Evolutionary conservation across 805 yeast genomes (phyloP).

Genomic region (Candida krabiensis): DNA sequence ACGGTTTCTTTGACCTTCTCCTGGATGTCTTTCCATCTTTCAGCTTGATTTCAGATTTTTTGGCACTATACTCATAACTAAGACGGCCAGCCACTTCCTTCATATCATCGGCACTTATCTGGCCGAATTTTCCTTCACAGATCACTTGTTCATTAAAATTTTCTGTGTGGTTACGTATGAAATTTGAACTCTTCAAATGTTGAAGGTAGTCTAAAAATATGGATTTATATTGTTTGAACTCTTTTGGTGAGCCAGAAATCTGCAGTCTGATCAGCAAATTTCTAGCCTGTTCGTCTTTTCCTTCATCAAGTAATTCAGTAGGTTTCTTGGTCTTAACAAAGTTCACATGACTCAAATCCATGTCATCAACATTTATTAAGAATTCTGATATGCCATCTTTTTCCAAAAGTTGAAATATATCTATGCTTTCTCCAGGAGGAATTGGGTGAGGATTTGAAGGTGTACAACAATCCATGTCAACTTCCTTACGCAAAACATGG

Average conservation of each 20-base stretch:
- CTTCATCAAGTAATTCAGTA: conserved; percentile 28
- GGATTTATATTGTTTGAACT: conserved; percentile 29
- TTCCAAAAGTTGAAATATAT: conserved; percentile 53
- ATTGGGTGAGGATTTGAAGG: conserved; percentile 78
- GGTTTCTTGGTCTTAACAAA: conserved; percentile 20
- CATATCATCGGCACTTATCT: conserved; percentile 19
- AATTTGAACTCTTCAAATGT: conserved; percentile 12
- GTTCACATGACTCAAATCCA: conserved; percentile 15
- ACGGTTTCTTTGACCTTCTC: not conserved
- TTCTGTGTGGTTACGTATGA: conserved; percentile 15
- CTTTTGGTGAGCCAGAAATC: conserved; percentile 26
- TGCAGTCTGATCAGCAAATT: conserved; percentile 31
- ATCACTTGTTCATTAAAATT: conserved; percentile 20
- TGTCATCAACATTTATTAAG: conserved; percentile 16
- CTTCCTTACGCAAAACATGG: conserved; percentile 85
- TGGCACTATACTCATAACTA: conserved; percentile 8
- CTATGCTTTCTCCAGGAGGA: conserved; percentile 75
- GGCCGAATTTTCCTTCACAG: conserved; percentile 21
- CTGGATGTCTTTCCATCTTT: not conserved
- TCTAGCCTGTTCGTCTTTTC: conserved; percentile 21
- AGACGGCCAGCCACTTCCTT: conserved; percentile 17
- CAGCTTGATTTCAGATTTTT: not conserved
- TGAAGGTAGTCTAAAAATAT: conserved; percentile 19
- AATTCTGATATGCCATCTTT: conserved; percentile 34
- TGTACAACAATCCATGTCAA: conserved; percentile 85